phyloP scores from a whole-genome alignment of 2,329 filamentous ascomycete species.

The Claviceps humidiphila region DNA sequence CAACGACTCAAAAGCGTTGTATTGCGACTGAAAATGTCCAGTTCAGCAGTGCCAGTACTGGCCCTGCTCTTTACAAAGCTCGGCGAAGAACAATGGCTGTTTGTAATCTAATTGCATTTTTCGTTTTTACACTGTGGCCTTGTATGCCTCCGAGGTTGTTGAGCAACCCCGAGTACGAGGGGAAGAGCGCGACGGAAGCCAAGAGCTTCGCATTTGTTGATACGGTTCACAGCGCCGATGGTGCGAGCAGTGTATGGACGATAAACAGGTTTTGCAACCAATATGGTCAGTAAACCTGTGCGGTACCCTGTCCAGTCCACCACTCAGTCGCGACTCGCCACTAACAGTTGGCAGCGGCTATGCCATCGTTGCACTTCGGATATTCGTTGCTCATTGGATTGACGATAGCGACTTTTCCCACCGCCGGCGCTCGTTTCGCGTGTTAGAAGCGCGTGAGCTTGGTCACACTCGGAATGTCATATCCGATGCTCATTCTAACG shows the following conservation, averaged over 20 bases:
- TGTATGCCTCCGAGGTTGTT: slow-evolving; percentile 51
- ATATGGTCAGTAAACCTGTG: slow-evolving; percentile 38
- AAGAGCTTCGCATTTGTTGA: slow-evolving; percentile 50
- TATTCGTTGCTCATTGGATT: slow-evolving; percentile 62
- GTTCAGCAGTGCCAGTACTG: slow-evolving; percentile 20
- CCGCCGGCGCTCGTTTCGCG: slow-evolving; percentile 38
- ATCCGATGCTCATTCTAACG: slow-evolving; percentile 50
- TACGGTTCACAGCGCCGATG: slow-evolving; percentile 37
- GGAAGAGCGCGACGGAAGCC: slow-evolving; percentile 41
- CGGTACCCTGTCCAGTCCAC: background rate
- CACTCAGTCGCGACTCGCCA: background rate
- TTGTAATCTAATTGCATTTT: slow-evolving; percentile 46
- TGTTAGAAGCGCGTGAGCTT: slow-evolving; percentile 35
- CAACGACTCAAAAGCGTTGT: slow-evolving; percentile 44
- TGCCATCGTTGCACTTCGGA: slow-evolving; percentile 65
- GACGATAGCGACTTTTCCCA: slow-evolving; percentile 52
- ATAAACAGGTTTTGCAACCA: slow-evolving; percentile 58
- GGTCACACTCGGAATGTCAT: slow-evolving; percentile 40
- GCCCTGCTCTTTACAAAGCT: slow-evolving; percentile 38
- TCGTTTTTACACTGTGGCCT: slow-evolving; percentile 49
- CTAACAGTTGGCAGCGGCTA: slow-evolving; percentile 39
- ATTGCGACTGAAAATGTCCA: slow-evolving; percentile 14
- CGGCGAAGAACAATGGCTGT: slow-evolving; percentile 47
- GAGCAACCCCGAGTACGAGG: slow-evolving; percentile 40
- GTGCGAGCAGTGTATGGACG: slow-evolving; percentile 55